phyloP scores from a whole-genome alignment of 192 early-diverging fungal species.

The Blastocladiella britannica region DNA sequence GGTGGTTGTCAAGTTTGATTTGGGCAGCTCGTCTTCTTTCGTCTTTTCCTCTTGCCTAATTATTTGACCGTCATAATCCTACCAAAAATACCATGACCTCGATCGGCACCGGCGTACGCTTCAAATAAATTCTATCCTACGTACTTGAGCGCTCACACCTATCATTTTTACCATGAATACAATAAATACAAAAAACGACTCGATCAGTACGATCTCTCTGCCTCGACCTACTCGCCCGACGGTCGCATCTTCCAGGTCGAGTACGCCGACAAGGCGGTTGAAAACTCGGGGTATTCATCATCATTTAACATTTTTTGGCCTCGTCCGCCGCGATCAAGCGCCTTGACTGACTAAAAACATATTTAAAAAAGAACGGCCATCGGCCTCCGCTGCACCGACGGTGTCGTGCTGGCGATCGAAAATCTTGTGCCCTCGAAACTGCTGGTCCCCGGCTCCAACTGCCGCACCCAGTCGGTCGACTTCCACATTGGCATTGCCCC shows the following conservation, averaged over 20 bases:
- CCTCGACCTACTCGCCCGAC: conserved; percentile 97
- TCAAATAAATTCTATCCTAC: neutral
- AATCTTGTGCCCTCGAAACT: conserved; percentile 90
- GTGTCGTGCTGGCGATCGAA: conserved; percentile 89
- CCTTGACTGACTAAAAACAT: neutral
- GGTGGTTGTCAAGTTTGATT: no score
- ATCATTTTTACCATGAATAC: conserved; percentile 26
- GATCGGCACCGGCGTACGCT: conserved; percentile 75
- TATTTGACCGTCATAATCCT: no score
- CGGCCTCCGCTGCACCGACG: conserved; percentile 81
- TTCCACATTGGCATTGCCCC: conserved; percentile 79
- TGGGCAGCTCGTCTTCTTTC: no score
- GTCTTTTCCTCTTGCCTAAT: no score
- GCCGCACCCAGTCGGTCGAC: conserved; percentile 76
- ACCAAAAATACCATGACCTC: conserved; percentile 73
- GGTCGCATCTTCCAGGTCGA: conserved; percentile 98
- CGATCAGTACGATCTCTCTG: conserved; percentile 96
- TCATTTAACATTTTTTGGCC: conserved; percentile 3
- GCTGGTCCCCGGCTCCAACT: conserved; percentile 79
- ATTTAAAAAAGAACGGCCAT: conserved; percentile 91
- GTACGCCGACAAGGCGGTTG: conserved; percentile 93
- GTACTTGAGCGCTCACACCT: conserved; percentile 2
- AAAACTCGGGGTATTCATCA: conserved; percentile 72
- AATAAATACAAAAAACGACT: no score
- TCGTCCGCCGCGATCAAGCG: no score